Evolutionary conservation across 306 rosid genomes (phyloP).

Genomic region (Sindora glabra): DNA sequence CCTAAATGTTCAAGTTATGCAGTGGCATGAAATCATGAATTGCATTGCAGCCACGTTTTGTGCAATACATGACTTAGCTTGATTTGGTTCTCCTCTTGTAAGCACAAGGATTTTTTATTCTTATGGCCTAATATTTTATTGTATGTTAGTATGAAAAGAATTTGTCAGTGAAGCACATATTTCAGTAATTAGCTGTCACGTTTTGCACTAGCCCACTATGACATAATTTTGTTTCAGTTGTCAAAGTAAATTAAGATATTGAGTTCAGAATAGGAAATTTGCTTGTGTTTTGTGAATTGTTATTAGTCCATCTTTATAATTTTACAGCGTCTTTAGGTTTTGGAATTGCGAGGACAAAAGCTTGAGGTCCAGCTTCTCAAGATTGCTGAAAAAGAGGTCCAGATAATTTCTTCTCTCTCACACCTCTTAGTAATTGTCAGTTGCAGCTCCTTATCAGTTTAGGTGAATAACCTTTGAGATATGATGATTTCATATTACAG

Average conservation of each 20-base stretch:
- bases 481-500: slow-evolving; percentile 27
- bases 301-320: slow-evolving; percentile 3
- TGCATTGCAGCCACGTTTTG: too few species aligned
- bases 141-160: background rate
- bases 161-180: background rate
- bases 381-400: slow-evolving; percentile 64
- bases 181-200: background rate
- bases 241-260: background rate
- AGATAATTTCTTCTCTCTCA: background rate
- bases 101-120: background rate
- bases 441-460: background rate
- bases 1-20: background rate
- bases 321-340: slow-evolving; percentile 39
- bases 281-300: background rate
- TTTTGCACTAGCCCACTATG: background rate
- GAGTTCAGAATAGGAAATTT: background rate
- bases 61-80: background rate
- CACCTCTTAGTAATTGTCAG: background rate
- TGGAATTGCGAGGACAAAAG: slow-evolving; percentile 82
- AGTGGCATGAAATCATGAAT: too few species aligned
- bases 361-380: slow-evolving; percentile 64
- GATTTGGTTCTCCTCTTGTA: background rate
- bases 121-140: background rate
- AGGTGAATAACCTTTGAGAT: background rate
- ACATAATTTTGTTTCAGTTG: background rate